These are phyloP conservation scores for Bryoerythrophyllum caledonicum DNA, from an alignment of 225 moss, liverwort and hornwort species.

Conservation along the genomic window DNA sequence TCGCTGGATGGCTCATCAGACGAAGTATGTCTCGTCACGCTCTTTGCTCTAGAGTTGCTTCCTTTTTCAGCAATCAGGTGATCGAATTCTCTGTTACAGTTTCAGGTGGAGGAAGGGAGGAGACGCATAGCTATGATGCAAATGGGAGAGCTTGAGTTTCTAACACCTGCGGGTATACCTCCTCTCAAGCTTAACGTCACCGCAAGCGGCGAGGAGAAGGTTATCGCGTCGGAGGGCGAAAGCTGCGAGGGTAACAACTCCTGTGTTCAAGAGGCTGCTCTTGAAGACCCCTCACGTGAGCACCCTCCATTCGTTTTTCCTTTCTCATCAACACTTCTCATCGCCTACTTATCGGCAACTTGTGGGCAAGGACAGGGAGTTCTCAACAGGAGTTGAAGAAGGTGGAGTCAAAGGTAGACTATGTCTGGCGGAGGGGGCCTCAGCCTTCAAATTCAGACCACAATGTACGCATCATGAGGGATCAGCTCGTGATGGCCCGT, in stretches of 20 bases:
- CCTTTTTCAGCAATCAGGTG: not conserved
- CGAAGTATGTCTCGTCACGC: conserved; percentile 29
- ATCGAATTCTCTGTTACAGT: conserved; percentile 22
- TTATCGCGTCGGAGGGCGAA: conserved; percentile 10
- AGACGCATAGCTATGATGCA: conserved; percentile 44
- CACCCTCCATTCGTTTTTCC: not conserved
- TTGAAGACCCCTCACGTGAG: conserved; percentile 34
- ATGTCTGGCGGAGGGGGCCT: conserved; percentile 55
- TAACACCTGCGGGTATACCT: conserved; percentile 2
- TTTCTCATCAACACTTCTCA: not conserved
- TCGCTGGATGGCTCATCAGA: conserved; percentile 40
- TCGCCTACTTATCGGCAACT: conserved; percentile 2
- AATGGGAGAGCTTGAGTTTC: conserved; percentile 18
- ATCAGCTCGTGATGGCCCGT: conserved; percentile 55
- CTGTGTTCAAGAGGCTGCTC: conserved; percentile 25
- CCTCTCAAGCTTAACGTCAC: conserved; percentile 5
- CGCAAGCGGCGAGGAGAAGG: conserved; percentile 3
- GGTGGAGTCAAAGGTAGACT: conserved; percentile 42
- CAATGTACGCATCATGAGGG: conserved; percentile 46
- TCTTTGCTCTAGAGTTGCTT: not conserved
- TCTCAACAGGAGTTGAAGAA: conserved; percentile 54
- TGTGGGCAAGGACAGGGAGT: too few relatives aligned
- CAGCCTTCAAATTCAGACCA: conserved; percentile 43
- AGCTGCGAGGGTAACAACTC: conserved; percentile 23
- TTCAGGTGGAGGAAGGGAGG: conserved; percentile 44